Base-by-base conservation (phyloP, 139 green algal genomes). In the Chlamydomonas sp. region DNA sequence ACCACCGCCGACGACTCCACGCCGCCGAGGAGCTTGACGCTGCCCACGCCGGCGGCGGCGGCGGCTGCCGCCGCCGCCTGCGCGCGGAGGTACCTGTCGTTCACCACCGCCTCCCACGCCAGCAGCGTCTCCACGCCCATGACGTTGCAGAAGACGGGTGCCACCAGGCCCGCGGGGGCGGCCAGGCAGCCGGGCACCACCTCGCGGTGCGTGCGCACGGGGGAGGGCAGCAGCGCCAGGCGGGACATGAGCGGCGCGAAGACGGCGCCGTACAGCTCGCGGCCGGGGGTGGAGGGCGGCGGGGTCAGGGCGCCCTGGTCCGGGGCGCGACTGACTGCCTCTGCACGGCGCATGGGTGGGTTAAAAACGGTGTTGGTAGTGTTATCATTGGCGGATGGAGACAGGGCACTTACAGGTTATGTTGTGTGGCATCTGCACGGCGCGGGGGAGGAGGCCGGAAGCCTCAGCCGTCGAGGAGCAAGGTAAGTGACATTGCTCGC, bases 181-280 rank as follows among this genome's bases (percentile, higher is more conserved):
- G 80, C 66, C 80, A 85, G 80, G 66, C 80, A 85, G 80, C 80
- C 80, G 66, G 80, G 80, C 58, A 85, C 80, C 66, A 85, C 66
- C 49, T 85, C 66, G 5, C 49, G 67, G 57, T 16, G 4, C 6
- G 66, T 76, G 66, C 80, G 66, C 5, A 85, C 57, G 7, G 57
- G 80, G 4, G 14, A 64, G 15, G 67, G 80, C 66, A 85, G 80
- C 57, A 85, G n/a, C 66, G 80, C 80, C 66, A 85, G 66, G 14
- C 80, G 80, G 49, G 66, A 5, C 17, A 58, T 5, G 3, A 85
- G 80, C 5, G 14, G 2, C 1, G 80, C 66, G 57, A 9, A 59
- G 2, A 85, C 49, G 15, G 67, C 80, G 66, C 6, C 14, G 80
- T 68, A 85, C 5, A 85, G 80, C 66, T 77, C 63, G 8, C 31